phyloP scores from a whole-genome alignment of 257 asterid species.

The Phtheirospermum japonicum region DNA sequence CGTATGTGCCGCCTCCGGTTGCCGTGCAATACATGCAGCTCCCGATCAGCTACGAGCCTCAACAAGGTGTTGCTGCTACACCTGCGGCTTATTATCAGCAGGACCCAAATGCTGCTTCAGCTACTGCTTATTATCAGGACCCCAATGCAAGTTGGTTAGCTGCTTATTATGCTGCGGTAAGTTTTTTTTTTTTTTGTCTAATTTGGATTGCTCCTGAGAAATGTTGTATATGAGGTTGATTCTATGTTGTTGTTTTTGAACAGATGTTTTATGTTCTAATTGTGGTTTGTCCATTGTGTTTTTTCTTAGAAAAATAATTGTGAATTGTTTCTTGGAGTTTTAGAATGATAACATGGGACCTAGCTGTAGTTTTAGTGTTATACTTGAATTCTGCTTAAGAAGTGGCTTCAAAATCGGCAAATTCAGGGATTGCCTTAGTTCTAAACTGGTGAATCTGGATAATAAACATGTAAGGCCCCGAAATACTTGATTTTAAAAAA shows the following conservation, averaged over 20 bases:
- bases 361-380: not conserved
- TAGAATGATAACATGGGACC: not conserved
- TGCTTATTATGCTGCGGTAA: constrained; percentile 35
- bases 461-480: not conserved
- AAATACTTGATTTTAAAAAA: not conserved
- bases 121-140: constrained; percentile 23
- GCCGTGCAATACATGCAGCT: constrained; percentile 31
- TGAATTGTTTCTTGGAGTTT: not conserved
- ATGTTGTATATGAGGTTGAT: not conserved
- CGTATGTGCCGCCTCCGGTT: constrained; percentile 24
- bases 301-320: not conserved
- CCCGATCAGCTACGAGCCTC: constrained; percentile 25
- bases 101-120: constrained; percentile 24
- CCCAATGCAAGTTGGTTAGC: constrained; percentile 34
- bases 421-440: not conserved
- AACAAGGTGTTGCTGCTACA: constrained; percentile 21
- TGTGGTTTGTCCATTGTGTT: not conserved
- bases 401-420: not conserved
- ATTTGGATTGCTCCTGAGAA: not conserved
- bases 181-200: too few species aligned
- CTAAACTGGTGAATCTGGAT: not conserved
- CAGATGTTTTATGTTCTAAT: not conserved
- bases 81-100: constrained; percentile 27
- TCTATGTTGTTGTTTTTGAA: too few species aligned
- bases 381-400: constrained; percentile 5